These are phyloP conservation scores for Adansonia madagascariensis DNA, from an alignment of 441 rosid species.

Conservation along the genomic window DNA sequence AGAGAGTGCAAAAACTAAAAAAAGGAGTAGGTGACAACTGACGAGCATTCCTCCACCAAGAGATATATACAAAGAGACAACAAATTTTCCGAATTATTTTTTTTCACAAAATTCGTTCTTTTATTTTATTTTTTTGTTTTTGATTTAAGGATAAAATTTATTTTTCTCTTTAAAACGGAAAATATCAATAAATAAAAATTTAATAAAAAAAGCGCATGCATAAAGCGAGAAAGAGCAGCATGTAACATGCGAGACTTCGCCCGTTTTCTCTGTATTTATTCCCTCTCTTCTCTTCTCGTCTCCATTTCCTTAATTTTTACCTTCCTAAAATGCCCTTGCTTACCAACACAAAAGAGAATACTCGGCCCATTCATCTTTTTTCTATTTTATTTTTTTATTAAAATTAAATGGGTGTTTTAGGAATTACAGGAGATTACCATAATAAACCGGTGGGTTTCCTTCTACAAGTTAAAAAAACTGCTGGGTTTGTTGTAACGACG, in stretches of 20 bases:
- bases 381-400: background rate
- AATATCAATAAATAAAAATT: slow-evolving; percentile 30
- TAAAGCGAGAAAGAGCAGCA: slow-evolving; percentile 61
- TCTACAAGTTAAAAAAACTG: slow-evolving; percentile 38
- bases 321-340: slow-evolving; percentile 30
- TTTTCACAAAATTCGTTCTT: background rate
- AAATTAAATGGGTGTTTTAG: background rate
- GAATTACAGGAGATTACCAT: slow-evolving; percentile 29
- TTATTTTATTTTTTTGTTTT: too few relatives aligned
- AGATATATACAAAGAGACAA: slow-evolving; percentile 41
- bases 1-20: slow-evolving; percentile 41
- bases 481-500: slow-evolving; percentile 55
- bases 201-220: slow-evolving; percentile 54
- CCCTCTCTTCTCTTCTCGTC: slow-evolving; percentile 15
- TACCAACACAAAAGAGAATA: background rate
- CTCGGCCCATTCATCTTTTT: background rate
- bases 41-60: slow-evolving; percentile 75
- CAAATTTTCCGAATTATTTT: too few relatives aligned
- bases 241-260: slow-evolving; percentile 85
- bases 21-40: slow-evolving; percentile 81
- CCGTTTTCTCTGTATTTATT: slow-evolving; percentile 76
- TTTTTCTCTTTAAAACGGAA: slow-evolving; percentile 40
- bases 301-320: slow-evolving; percentile 1
- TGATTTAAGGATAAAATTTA: background rate
- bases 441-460: slow-evolving; percentile 37